Percentiles rank a stretch among this genome's conserved stretches.
These are phyloP conservation scores for Pleurotus ostreatus DNA, from an alignment of 768 basidiomycete genomes.

Conservation along the genomic window DNA sequence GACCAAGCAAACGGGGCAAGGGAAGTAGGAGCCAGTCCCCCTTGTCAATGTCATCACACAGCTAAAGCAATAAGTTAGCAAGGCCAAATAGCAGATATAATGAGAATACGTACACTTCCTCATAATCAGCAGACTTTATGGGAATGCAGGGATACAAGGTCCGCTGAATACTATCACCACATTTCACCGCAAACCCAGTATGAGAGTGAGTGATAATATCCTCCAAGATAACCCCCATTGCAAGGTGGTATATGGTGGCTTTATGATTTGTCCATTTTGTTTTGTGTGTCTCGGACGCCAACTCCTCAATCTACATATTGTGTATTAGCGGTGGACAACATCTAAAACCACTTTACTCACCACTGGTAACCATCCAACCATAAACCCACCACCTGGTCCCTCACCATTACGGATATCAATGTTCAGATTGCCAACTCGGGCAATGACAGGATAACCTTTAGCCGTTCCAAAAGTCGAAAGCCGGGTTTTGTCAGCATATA, in stretches of 20 bases:
- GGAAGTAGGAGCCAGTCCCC: slow-evolving; percentile 22
- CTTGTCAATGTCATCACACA: slow-evolving; percentile 34
- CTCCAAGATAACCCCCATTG: slow-evolving; percentile 26
- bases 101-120: slow-evolving; percentile 38
- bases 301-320: slow-evolving; percentile 25
- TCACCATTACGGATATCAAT: slow-evolving; percentile 26
- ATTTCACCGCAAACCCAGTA: slow-evolving; percentile 19
- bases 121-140: slow-evolving; percentile 37
- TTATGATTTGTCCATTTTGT: slow-evolving; percentile 27
- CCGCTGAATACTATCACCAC: slow-evolving; percentile 22
- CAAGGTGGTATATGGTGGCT: slow-evolving; percentile 32
- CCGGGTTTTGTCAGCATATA: slow-evolving; percentile 38
- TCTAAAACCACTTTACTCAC: slow-evolving; percentile 16
- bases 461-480: slow-evolving; percentile 32
- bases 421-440: slow-evolving; percentile 27
- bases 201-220: slow-evolving; percentile 14
- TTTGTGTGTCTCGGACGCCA: slow-evolving; percentile 24
- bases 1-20: slow-evolving; percentile 36
- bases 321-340: background rate
- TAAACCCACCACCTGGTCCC: slow-evolving; percentile 26
- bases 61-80: slow-evolving; percentile 15
- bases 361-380: slow-evolving; percentile 36
- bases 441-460: slow-evolving; percentile 35
- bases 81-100: background rate
- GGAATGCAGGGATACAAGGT: slow-evolving; percentile 31